A percentile compares a stretch with the other conserved stretches of the same genome.
Conservation (phyloP, 176 grass and related monocot species). For the Aegilops sharonensis region DNA sequence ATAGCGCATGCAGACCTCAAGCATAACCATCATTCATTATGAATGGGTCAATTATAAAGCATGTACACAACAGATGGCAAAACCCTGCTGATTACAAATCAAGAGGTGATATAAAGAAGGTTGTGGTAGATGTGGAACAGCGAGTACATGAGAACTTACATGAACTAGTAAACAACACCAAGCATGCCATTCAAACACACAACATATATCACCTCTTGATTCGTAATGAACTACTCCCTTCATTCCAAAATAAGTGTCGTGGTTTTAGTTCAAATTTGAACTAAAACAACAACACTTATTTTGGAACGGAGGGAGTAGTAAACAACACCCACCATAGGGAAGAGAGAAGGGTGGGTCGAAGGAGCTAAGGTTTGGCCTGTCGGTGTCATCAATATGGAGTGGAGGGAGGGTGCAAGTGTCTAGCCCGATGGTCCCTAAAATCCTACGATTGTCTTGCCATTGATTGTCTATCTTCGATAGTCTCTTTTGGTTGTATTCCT, state of each 20-base stretch:
- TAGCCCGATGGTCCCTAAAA: neutral
- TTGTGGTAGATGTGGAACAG: slow-evolving; percentile 9
- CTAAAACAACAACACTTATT: no score
- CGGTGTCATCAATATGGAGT: neutral
- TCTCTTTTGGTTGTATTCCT: neutral
- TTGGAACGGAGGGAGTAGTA: no score
- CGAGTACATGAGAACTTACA: neutral
- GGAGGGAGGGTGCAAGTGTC: neutral
- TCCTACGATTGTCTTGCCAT: neutral
- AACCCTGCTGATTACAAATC: slow-evolving; percentile 2
- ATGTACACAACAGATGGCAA: slow-evolving; percentile 15
- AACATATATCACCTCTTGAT: neutral
- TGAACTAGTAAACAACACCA: neutral
- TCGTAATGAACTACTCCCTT: neutral
- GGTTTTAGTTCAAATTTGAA: no score
- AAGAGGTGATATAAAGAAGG: slow-evolving; percentile 21
- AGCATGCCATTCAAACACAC: neutral
- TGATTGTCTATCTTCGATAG: neutral
- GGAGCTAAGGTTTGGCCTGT: neutral
- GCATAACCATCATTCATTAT: slow-evolving; percentile 5
- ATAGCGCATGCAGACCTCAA: neutral
- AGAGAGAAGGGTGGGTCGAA: neutral
- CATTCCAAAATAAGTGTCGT: no score
- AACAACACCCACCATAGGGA: no score
- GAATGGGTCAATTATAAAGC: neutral